Percentiles rank a stretch among this genome's conserved stretches.
These are phyloP conservation scores for Triticum urartu DNA, from an alignment of 176 grass and related monocot species.

Conservation along the genomic window DNA sequence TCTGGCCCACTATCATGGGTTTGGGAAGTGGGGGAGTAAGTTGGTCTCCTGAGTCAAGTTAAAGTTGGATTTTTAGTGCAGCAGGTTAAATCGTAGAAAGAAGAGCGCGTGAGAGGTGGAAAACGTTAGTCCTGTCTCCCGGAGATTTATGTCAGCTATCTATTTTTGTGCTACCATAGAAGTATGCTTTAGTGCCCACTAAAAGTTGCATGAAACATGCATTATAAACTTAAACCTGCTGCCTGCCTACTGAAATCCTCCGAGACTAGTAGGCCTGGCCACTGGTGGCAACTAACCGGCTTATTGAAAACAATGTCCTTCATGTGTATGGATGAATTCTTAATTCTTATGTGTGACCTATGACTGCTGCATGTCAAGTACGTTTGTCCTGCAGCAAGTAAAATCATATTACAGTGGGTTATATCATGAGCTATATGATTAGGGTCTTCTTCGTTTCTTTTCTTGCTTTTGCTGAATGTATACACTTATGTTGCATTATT, in stretches of 20 bases:
- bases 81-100: no score
- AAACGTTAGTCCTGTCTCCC: no score
- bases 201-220: neutral
- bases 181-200: neutral
- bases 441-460: neutral
- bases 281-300: neutral
- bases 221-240: neutral
- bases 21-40: no score
- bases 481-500: neutral
- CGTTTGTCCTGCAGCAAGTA: neutral
- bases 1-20: no score
- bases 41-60: no score
- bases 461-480: neutral
- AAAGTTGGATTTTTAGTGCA: no score
- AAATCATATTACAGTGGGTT: neutral
- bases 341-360: conserved; percentile 3
- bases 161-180: no score
- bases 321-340: neutral
- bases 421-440: neutral
- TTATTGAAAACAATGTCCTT: neutral
- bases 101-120: no score
- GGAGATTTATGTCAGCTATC: no score
- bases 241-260: neutral
- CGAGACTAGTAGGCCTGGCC: neutral
- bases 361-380: neutral